Conservation (phyloP, 768 basidiomycete species). For the Boletus speciosus region DNA sequence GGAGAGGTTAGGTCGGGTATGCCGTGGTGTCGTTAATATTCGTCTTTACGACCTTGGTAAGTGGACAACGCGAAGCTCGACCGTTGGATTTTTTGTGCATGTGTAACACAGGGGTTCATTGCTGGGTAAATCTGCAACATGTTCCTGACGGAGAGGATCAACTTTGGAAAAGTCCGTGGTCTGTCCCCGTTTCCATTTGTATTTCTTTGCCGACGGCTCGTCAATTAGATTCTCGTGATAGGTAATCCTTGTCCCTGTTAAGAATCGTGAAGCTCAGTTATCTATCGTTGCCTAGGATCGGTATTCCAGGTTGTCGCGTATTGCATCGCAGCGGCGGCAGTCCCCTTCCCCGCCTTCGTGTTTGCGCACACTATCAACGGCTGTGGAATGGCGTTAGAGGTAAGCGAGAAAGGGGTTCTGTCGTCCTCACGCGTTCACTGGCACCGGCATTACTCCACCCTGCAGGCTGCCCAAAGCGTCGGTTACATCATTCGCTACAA, state of each 20-base stretch:
- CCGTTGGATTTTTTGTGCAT: constrained; percentile 17
- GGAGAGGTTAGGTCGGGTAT: constrained; percentile 39
- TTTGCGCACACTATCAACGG: constrained; percentile 3
- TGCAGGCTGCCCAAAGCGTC: constrained; percentile 42
- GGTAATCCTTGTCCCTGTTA: constrained; percentile 36
- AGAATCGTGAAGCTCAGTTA: constrained; percentile 18
- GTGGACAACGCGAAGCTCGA: neutral
- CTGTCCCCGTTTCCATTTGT: neutral
- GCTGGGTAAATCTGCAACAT: constrained; percentile 43
- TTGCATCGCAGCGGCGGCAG: neutral
- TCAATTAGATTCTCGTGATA: constrained; percentile 35
- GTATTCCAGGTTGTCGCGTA: constrained; percentile 2
- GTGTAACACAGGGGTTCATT: constrained; percentile 36
- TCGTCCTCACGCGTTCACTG: constrained; percentile 21
- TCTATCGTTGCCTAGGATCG: neutral
- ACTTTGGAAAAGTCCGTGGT: constrained; percentile 38
- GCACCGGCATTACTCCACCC: neutral
- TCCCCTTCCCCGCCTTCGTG: neutral
- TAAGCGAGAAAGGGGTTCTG: neutral
- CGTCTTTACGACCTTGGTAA: constrained; percentile 42
- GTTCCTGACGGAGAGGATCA: constrained; percentile 37
- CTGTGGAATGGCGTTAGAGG: constrained; percentile 4
- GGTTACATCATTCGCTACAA: constrained; percentile 39
- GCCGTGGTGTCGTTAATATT: constrained; percentile 56
- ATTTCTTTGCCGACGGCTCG: neutral